Evolutionary conservation across 2,329 filamentous ascomycete genomes (phyloP).

Genomic region (Exophiala aquamarina): DNA sequence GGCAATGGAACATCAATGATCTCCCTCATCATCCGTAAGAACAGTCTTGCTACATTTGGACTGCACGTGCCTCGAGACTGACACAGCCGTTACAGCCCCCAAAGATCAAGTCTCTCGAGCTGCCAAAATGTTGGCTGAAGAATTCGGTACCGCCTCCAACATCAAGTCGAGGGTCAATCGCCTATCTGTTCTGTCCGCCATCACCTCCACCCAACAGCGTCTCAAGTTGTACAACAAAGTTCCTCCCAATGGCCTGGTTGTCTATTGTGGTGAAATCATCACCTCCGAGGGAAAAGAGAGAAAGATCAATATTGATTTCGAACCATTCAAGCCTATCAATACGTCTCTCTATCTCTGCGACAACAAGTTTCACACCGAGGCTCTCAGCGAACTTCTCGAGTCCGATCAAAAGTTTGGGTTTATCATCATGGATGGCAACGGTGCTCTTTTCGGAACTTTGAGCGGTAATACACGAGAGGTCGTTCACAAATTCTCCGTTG

Average conservation of each 20-base stretch:
- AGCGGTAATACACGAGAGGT: constrained; percentile 97
- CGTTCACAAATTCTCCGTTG: constrained; percentile 96
- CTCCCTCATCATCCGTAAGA: constrained; percentile 93
- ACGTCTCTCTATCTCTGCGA: constrained; percentile 98
- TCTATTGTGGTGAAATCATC: constrained; percentile 99
- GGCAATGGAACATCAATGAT: constrained; percentile 99
- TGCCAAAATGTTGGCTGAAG: constrained; percentile 99
- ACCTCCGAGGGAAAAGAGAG: constrained; percentile 97
- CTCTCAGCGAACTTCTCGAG: constrained; percentile 92
- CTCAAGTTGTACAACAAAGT: constrained; percentile 99
- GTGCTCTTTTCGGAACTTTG: constrained; percentile 91
- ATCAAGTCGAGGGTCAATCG: constrained; percentile 99
- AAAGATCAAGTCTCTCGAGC: constrained; percentile 97
- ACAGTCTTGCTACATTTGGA: too few species aligned
- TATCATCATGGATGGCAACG: constrained; percentile 99
- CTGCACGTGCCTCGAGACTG: too few species aligned
- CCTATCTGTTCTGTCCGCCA: constrained; percentile 95
- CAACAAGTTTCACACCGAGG: constrained; percentile 99
- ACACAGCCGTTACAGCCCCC: constrained; percentile 67
- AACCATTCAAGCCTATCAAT: constrained; percentile 99
- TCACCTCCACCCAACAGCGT: constrained; percentile 98
- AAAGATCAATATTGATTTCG: constrained; percentile 99
- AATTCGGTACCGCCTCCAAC: constrained; percentile 98
- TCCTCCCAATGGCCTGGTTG: constrained; percentile 92
- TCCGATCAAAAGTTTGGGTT: constrained; percentile 99